Evolutionary conservation across 768 basidiomycete genomes (phyloP).

Genomic region (Lentinula sp.): DNA sequence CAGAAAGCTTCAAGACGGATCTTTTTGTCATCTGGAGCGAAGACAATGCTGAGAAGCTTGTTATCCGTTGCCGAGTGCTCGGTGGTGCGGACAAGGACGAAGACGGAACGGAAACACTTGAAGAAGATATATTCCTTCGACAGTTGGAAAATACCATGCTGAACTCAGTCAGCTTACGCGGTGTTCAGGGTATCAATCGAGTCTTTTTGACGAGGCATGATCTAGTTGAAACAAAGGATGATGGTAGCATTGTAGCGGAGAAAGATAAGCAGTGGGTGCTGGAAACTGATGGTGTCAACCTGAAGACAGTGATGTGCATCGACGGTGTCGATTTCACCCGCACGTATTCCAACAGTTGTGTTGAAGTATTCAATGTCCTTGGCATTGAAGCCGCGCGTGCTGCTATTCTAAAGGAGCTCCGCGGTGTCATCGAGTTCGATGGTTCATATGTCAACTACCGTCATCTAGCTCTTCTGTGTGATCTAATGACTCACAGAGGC

Average conservation of each 20-base stretch:
- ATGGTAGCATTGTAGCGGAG: slow-evolving; percentile 59
- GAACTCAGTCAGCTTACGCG: slow-evolving; percentile 90
- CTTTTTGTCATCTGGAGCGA: slow-evolving; percentile 98
- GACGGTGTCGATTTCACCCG: slow-evolving; percentile 91
- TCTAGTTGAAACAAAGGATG: slow-evolving; percentile 55
- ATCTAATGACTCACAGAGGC: slow-evolving; percentile 97
- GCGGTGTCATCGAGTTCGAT: slow-evolving; percentile 97
- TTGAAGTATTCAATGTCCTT: slow-evolving; percentile 89
- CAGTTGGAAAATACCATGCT: slow-evolving; percentile 96
- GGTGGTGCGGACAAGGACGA: slow-evolving; percentile 84
- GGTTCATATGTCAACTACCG: slow-evolving; percentile 99
- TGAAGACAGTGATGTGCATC: slow-evolving; percentile 92
- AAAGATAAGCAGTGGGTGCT: slow-evolving; percentile 90
- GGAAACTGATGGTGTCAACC: slow-evolving; percentile 95
- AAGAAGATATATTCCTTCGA: slow-evolving; percentile 95
- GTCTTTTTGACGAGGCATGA: slow-evolving; percentile 93
- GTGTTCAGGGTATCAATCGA: slow-evolving; percentile 84
- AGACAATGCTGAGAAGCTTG: slow-evolving; percentile 95
- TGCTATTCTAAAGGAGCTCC: slow-evolving; percentile 89
- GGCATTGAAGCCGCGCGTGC: slow-evolving; percentile 97
- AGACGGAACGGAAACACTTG: slow-evolving; percentile 64
- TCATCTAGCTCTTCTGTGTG: slow-evolving; percentile 93
- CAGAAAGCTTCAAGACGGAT: slow-evolving; percentile 92
- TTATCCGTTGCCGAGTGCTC: slow-evolving; percentile 93
- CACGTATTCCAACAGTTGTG: slow-evolving; percentile 96